These are phyloP conservation scores for Verticillium longisporum DNA, from an alignment of 2,329 filamentous ascomycete genomes.

Conservation along the genomic window DNA sequence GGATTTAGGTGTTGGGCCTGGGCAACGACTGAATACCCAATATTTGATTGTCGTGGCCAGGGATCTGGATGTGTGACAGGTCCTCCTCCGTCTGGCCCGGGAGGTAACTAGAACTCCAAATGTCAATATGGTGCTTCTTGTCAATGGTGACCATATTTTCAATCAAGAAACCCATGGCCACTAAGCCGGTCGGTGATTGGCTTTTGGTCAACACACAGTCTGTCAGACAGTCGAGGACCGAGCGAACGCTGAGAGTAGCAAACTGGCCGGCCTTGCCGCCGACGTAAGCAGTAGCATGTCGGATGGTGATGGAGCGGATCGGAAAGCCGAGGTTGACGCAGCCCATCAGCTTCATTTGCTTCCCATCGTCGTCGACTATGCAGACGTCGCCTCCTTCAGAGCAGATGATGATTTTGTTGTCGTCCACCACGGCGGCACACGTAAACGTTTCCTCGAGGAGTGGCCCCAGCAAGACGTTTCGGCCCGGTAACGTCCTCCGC, in stretches of 20 bases:
- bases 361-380: slow-evolving; percentile 69
- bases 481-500: slow-evolving; percentile 72
- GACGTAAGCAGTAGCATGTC: slow-evolving; percentile 55
- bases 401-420: slow-evolving; percentile 72
- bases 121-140: slow-evolving; percentile 65
- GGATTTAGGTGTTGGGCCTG: slow-evolving; percentile 55
- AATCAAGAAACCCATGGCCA: slow-evolving; percentile 62
- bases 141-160: slow-evolving; percentile 70
- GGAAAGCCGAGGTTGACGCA: slow-evolving; percentile 61
- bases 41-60: slow-evolving; percentile 58
- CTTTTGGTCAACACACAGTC: slow-evolving; percentile 31
- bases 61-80: slow-evolving; percentile 45
- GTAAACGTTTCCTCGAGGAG: slow-evolving; percentile 82
- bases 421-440: slow-evolving; percentile 65
- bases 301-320: slow-evolving; percentile 60
- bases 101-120: slow-evolving; percentile 45
- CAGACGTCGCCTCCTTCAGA: slow-evolving; percentile 89
- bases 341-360: slow-evolving; percentile 62
- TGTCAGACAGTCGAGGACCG: slow-evolving; percentile 34
- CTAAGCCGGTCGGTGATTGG: slow-evolving; percentile 38
- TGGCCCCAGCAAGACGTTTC: slow-evolving; percentile 79
- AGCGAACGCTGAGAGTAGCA: slow-evolving; percentile 42
- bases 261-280: slow-evolving; percentile 60
- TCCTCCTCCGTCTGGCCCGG: slow-evolving; percentile 30
- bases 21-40: slow-evolving; percentile 66